Conservation (phyloP, 2,329 filamentous ascomycete genomes). For the Plenodomus lindquistii region DNA sequence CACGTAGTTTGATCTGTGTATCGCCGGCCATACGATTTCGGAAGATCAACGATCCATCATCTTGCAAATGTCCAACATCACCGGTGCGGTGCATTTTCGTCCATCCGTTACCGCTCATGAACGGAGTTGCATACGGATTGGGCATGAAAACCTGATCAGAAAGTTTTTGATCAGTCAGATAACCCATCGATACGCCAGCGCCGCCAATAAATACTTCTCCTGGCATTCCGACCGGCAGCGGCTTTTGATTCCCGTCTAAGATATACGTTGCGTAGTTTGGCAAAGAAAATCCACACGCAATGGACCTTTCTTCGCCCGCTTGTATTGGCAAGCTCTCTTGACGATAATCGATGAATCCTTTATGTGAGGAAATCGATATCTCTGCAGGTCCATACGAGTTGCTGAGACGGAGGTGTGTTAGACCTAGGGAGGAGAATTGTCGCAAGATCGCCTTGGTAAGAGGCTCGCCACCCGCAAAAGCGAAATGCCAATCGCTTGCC, state of each 20-base stretch:
- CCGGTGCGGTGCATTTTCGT: constrained; percentile 45
- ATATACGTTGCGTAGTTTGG: constrained; percentile 37
- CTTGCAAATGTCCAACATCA: constrained; percentile 43
- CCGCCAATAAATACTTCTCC: constrained; percentile 51
- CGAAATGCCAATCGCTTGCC: constrained; percentile 31
- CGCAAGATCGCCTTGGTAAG: not conserved
- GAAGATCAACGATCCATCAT: constrained; percentile 40
- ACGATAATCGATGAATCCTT: not conserved
- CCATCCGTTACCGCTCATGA: constrained; percentile 13
- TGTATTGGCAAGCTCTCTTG: too few relatives aligned
- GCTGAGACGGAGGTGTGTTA: not conserved
- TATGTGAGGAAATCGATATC: constrained; percentile 3
- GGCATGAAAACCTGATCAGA: constrained; percentile 16
- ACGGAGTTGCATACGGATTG: not conserved
- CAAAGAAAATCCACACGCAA: not conserved
- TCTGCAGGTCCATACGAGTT: constrained; percentile 26
- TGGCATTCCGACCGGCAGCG: constrained; percentile 46
- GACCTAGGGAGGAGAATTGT: too few relatives aligned
- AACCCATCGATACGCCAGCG: constrained; percentile 36
- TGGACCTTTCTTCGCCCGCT: not conserved
- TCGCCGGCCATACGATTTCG: constrained; percentile 30
- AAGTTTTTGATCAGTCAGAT: constrained; percentile 27
- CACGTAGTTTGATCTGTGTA: constrained; percentile 53
- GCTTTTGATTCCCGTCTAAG: constrained; percentile 42
- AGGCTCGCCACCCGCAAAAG: constrained; percentile 29